Conservation (phyloP, 768 basidiomycete species). For the Leucocoprinus birnbaumii region DNA sequence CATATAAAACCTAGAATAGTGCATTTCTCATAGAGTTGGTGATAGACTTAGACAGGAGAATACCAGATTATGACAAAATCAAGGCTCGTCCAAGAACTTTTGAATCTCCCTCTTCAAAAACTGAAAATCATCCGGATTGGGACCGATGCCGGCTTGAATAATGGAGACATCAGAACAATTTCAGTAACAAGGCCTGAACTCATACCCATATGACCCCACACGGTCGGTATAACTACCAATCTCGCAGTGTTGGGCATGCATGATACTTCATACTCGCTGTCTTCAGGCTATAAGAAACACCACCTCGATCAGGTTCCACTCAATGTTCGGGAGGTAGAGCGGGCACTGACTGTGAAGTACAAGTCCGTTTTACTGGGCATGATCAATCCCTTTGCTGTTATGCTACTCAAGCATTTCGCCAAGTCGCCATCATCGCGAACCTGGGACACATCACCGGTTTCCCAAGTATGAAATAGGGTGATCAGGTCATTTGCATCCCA, state of each 20-base stretch:
- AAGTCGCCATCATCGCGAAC: conserved; percentile 44
- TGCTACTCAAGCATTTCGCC: conserved; percentile 32
- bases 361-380: conserved; percentile 61
- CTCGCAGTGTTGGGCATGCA: conserved; percentile 37
- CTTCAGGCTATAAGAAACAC: conserved; percentile 44
- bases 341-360: conserved; percentile 46
- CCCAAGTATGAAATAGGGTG: conserved; percentile 48
- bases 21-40: too few relatives aligned
- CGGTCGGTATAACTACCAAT: conserved; percentile 50
- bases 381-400: conserved; percentile 51
- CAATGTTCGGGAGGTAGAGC: background rate
- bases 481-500: conserved; percentile 59
- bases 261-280: conserved; percentile 44
- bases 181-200: background rate
- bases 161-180: background rate
- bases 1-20: too few relatives aligned
- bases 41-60: too few relatives aligned
- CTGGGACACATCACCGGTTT: conserved; percentile 44
- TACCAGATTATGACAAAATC: too few relatives aligned
- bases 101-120: conserved; percentile 43
- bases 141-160: conserved; percentile 39
- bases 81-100: conserved; percentile 38
- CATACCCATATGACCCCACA: conserved; percentile 59
- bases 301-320: background rate
- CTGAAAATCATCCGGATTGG: conserved; percentile 33